A percentile compares a stretch with the other conserved stretches of the same genome.
Evolutionary conservation across 106 monocot species (phyloP).

Genomic region (Platanthera zijinensis): DNA sequence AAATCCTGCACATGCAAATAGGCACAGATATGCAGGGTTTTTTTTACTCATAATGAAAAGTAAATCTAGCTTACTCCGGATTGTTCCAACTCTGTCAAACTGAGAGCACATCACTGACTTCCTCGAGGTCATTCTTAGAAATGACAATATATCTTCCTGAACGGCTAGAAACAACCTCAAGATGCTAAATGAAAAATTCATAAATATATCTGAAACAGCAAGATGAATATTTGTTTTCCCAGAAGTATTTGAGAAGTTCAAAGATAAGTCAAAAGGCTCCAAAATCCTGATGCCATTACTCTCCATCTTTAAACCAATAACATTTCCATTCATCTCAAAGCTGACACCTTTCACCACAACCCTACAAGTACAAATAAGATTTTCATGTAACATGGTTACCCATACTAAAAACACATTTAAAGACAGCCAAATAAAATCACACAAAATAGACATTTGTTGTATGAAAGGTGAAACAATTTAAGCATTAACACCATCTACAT

Average conservation of each 20-base stretch:
- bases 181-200: slow-evolving; percentile 91
- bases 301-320: slow-evolving; percentile 80
- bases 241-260: slow-evolving; percentile 73
- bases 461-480: background rate
- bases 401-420: background rate
- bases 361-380: slow-evolving; percentile 26
- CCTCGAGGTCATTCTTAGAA: slow-evolving; percentile 84
- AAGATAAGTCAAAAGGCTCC: slow-evolving; percentile 73
- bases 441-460: background rate
- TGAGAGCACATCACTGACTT: slow-evolving; percentile 76
- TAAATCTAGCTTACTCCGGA: slow-evolving; percentile 42
- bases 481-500: background rate
- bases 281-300: slow-evolving; percentile 88
- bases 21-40: background rate
- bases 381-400: background rate
- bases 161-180: slow-evolving; percentile 76
- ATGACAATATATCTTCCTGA: slow-evolving; percentile 91
- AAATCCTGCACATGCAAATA: background rate
- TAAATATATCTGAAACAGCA: slow-evolving; percentile 69
- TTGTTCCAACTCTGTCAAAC: slow-evolving; percentile 84
- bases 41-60: background rate
- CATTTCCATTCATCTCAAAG: slow-evolving; percentile 65
- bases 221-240: slow-evolving; percentile 69
- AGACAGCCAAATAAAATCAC: background rate
- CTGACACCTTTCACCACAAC: slow-evolving; percentile 66